A percentile compares a stretch with the other conserved stretches of the same genome.
Evolutionary conservation across 257 asterid genomes (phyloP).

Genomic region (Ocimum tenuiflorum): DNA sequence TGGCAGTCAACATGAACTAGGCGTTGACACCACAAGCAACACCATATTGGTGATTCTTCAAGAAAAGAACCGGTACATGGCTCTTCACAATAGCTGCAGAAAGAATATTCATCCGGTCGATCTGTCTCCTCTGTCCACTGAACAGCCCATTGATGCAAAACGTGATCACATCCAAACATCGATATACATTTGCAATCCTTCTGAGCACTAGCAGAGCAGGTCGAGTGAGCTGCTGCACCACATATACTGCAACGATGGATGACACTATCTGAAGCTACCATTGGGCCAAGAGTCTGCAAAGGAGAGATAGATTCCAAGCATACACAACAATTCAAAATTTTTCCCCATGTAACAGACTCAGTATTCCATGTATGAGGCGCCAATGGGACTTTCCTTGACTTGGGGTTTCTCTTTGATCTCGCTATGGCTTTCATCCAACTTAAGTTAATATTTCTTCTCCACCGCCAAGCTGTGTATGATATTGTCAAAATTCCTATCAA

Average conservation of each 20-base stretch:
- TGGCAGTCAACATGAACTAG: slow-evolving; percentile 95
- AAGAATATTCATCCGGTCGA: slow-evolving; percentile 83
- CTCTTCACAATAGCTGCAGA: slow-evolving; percentile 95
- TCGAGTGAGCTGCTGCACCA: slow-evolving; percentile 84
- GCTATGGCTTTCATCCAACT: slow-evolving; percentile 98
- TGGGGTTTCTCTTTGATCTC: slow-evolving; percentile 84
- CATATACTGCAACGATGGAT: slow-evolving; percentile 69
- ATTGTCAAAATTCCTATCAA: slow-evolving; percentile 68
- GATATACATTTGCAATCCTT: slow-evolving; percentile 89
- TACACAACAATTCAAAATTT: slow-evolving; percentile 72
- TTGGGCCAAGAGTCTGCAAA: slow-evolving; percentile 77
- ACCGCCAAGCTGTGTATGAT: slow-evolving; percentile 68
- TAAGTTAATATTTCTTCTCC: slow-evolving; percentile 84
- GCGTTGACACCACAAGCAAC: slow-evolving; percentile 98
- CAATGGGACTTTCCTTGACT: slow-evolving; percentile 56
- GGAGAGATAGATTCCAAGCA: slow-evolving; percentile 73
- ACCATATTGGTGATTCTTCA: slow-evolving; percentile 96
- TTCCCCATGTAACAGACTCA: slow-evolving; percentile 72
- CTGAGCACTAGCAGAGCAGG: slow-evolving; percentile 69
- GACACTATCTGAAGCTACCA: slow-evolving; percentile 58
- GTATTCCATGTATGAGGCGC: slow-evolving; percentile 73
- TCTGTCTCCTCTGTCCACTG: slow-evolving; percentile 88
- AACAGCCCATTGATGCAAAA: slow-evolving; percentile 93
- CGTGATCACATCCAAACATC: slow-evolving; percentile 63
- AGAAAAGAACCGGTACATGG: slow-evolving; percentile 86